phyloP scores from a whole-genome alignment of 345 rosid genomes.

The Eucalyptus marginata region DNA sequence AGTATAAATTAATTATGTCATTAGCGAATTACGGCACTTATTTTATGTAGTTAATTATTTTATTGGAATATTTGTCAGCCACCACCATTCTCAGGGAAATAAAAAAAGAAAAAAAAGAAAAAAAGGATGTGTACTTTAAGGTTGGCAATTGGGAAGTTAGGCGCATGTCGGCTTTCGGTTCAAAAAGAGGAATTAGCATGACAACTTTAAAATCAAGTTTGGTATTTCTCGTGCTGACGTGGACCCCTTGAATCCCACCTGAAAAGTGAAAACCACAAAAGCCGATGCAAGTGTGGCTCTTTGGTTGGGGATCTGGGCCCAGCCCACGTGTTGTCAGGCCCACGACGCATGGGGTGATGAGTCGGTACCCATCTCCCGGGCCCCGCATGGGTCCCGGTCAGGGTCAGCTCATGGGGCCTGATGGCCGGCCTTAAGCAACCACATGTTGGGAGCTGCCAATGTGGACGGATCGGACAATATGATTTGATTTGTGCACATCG shows the following conservation, averaged over 20 bases:
- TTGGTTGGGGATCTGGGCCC: not conserved
- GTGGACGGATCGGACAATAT: not conserved
- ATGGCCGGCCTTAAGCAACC: too few relatives aligned
- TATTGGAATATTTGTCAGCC: too few relatives aligned
- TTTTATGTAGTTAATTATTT: too few relatives aligned
- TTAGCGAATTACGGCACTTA: too few relatives aligned
- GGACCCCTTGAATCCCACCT: not conserved
- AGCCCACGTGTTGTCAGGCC: not conserved
- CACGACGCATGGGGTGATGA: not conserved
- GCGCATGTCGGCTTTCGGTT: not conserved
- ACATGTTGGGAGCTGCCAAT: not conserved
- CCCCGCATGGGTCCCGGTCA: too few relatives aligned
- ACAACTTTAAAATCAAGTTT: not conserved
- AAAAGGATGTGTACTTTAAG: not conserved
- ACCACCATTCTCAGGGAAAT: too few relatives aligned
- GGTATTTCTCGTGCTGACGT: not conserved
- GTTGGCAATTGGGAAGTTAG: not conserved
- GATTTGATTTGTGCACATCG: not conserved
- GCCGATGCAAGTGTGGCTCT: not conserved
- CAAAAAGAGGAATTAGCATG: not conserved
- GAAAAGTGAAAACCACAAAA: not conserved
- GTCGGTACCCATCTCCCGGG: not conserved
- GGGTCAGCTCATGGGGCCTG: too few relatives aligned
- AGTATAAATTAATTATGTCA: too few relatives aligned
- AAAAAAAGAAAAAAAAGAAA: too few relatives aligned